Percentiles rank a stretch among this genome's conserved stretches.
phyloP scores from a whole-genome alignment of 805 yeast species.

The Wickerhamiella cacticola region DNA sequence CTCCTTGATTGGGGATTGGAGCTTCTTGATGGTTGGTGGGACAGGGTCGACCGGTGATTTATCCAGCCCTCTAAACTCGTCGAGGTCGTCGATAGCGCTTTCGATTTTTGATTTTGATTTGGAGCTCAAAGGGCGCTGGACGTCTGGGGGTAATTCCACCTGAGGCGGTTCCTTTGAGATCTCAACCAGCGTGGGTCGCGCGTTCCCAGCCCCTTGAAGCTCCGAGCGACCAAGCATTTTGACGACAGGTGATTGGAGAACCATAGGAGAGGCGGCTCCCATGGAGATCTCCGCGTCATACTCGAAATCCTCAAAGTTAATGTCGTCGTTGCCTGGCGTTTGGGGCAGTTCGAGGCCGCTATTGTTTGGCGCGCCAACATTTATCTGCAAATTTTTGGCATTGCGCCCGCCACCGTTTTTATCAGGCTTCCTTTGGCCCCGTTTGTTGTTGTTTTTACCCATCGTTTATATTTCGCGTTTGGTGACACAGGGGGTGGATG shows the following conservation, averaged over 20 bases:
- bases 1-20: neutral
- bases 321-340: slow-evolving; percentile 4
- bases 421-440: slow-evolving; percentile 2
- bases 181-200: slow-evolving; percentile 11
- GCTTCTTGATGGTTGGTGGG: neutral
- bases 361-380: neutral
- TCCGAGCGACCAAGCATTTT: slow-evolving; percentile 1
- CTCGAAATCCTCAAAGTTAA: slow-evolving; percentile 6
- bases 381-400: neutral
- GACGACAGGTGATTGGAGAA: slow-evolving; percentile 6
- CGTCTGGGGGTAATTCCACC: neutral
- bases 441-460: slow-evolving; percentile 1
- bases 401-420: neutral
- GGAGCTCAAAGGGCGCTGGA: neutral
- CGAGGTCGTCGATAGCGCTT: neutral
- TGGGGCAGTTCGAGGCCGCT: slow-evolving; percentile 4
- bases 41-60: neutral
- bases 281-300: slow-evolving; percentile 6
- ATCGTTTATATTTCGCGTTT: neutral
- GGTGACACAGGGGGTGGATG: neutral
- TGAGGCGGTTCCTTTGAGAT: neutral
- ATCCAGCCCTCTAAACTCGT: neutral
- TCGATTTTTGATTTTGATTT: neutral
- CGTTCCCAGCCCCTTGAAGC: neutral
- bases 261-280: slow-evolving; percentile 10